These are phyloP conservation scores for Dryadomyces quercivorus DNA, from an alignment of 2,329 filamentous ascomycete species.

Conservation along the genomic window DNA sequence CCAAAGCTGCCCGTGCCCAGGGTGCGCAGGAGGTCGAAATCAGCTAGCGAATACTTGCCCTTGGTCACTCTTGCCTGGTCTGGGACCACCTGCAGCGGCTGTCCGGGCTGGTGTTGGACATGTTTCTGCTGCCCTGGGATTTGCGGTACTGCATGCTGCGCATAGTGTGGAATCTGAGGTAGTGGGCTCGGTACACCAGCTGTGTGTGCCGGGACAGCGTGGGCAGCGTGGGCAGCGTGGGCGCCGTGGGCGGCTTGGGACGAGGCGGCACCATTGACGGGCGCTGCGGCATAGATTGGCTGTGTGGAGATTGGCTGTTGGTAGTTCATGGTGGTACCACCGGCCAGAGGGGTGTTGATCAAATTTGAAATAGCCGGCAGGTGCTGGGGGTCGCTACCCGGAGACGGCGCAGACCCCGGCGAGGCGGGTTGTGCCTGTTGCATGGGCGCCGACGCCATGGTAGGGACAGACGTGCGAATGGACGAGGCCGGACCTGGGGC, in stretches of 20 bases:
- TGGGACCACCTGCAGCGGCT: constrained; percentile 4
- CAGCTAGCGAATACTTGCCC: constrained; percentile 88
- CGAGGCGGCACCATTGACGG: constrained; percentile 5
- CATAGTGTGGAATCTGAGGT: constrained; percentile 15
- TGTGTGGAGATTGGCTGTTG: constrained; percentile 10
- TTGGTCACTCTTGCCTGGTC: constrained; percentile 60
- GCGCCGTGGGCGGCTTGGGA: neutral
- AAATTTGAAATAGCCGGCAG: constrained; percentile 73
- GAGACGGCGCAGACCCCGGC: constrained; percentile 22
- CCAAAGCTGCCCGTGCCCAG: constrained; percentile 96
- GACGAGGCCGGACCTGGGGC: constrained; percentile 16
- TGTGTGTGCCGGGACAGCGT: neutral
- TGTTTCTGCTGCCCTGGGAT: constrained; percentile 10
- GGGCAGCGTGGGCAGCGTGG: neutral
- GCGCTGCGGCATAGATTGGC: constrained; percentile 9
- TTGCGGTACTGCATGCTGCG: constrained; percentile 20
- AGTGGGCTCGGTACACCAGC: neutral
- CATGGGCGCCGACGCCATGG: constrained; percentile 21
- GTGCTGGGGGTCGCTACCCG: constrained; percentile 49
- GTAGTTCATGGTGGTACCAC: constrained; percentile 21
- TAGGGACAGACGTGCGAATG: constrained; percentile 7
- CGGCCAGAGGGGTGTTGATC: constrained; percentile 53
- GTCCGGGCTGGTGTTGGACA: constrained; percentile 17
- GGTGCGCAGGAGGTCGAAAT: constrained; percentile 84
- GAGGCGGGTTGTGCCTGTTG: constrained; percentile 17